Base-by-base conservation (phyloP, 176 grass and related monocot genomes). In the Avena atlantica region DNA sequence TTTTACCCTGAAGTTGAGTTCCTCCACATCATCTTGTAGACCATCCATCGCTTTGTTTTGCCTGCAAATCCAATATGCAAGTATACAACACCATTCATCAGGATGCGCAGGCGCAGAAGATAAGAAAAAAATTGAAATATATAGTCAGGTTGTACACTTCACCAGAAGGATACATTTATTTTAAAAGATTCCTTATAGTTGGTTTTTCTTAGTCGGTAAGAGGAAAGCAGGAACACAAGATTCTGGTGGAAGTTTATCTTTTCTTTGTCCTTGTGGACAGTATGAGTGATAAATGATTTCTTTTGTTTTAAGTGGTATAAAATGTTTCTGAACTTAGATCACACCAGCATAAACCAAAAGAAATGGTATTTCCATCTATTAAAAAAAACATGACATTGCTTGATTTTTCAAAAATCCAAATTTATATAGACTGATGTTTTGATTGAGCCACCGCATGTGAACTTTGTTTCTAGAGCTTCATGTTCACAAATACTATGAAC, bases 11-110 rank as follows among this genome's bases (percentile, higher is more conserved):
- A 8, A 20, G 62, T 81, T 91, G 15, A 91, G 66, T 86, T 87
- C 89, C 55, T 87, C 85, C 45, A 87, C 81, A 80, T 87, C 89
- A 49, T 80, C 59, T 16, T 87, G 77, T 70, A 84, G 51, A 19
- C 16, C 3, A 60, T 73, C 85, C 74, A 87, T 48, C n/a, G 48
- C 80, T 59, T 64, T 76, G 62, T 69, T 91, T 84, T 87, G 85
- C 45, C 89, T 87, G 85, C 8, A 42, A 58, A 47, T 29, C 13
- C 25, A 89, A 40, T 21, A 59, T 79, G 76, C 8, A 64, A 8
- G 51, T 17, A 19, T 78, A 42, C 25, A 78, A 13, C n/a, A 80
- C 21, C 37, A 64, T 63, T 80, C 58, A 80, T 58, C 40, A 52
- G 61, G 42, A 42, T 75, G 20, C 42, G 60, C 12, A 13, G 24